Evolutionary conservation across 1,139 yeast species (phyloP), one percentile per base, ranked within the genome.

Genomic region (Fermentozyma sake): DNA sequence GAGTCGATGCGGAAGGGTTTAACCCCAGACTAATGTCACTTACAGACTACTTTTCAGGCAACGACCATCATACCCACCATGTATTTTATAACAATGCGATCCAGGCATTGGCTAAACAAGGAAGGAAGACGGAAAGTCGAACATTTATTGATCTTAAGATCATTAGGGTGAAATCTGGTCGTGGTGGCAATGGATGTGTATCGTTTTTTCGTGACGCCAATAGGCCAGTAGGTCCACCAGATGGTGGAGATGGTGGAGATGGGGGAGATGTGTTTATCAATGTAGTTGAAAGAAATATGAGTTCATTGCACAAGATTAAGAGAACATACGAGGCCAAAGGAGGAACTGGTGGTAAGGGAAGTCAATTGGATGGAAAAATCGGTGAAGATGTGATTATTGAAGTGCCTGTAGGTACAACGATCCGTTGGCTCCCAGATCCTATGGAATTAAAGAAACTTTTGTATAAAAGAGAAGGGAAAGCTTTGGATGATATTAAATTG

Each of bases 201-300:
- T 81, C 96, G 1, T 91, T 91, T 52, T 72, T 81, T 39, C 62
- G 95, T 36, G 97, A 86, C 44, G 85, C 95, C 2, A 84, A 87
- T 28, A 61, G 85, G 23, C 70, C 95, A 0, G 68, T 71, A 12
- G 98, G 98, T 0, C 97, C 98, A 0, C 95, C 98, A 0, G 95
- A 89, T 53, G 98, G 98, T 14, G 98, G 98, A 10, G 97, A 91
- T 55, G 98, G 98, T 14, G 98, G 98, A 5, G 63, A 68, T 36
- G 98, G 98, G 8, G 98, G 98, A 2, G 71, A 82, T 30, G 72
- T 91, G 3, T 89, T 80, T 48, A 72, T 91, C 4, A 84, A 79
- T 49, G 95, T 95, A 2, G 79, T 80, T 2, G 76, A 73, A 23
- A 31, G 40, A 31, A 84, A 82, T 10, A 46, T 80, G 30, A 72